phyloP scores from a whole-genome alignment of 208 protist species.

The Acanthamoeba sp. region DNA sequence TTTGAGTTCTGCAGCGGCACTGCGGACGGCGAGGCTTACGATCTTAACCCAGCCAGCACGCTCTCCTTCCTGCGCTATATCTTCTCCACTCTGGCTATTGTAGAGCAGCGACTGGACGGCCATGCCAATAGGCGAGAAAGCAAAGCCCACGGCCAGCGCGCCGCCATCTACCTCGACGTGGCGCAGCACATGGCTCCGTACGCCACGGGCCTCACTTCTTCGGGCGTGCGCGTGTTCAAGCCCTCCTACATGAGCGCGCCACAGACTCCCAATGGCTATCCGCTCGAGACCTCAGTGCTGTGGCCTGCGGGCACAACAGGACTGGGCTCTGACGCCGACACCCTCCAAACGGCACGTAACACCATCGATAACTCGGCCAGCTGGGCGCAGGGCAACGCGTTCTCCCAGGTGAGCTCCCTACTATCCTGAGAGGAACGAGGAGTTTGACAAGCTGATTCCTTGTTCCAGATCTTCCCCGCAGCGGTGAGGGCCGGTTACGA shows the following conservation, averaged over 20 bases:
- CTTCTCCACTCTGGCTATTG: not conserved
- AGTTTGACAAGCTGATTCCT: too few relatives aligned
- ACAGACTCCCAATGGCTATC: not conserved
- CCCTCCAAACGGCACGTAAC: not conserved
- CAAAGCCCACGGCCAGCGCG: too few relatives aligned
- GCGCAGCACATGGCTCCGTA: not conserved
- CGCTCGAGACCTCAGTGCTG: not conserved
- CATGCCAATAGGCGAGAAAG: too few relatives aligned
- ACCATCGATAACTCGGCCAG: not conserved
- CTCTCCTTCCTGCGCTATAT: not conserved
- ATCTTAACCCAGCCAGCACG: not conserved
- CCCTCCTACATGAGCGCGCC: not conserved
- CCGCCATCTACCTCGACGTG: constrained; percentile 23
- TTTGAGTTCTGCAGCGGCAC: not conserved
- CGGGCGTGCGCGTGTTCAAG: not conserved
- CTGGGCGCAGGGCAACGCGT: constrained; percentile 31
- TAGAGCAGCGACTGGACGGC: not conserved
- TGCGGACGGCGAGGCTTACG: not conserved
- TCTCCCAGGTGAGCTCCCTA: not conserved
- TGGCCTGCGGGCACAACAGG: not conserved
- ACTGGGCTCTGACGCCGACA: not conserved
- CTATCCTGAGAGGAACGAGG: too few relatives aligned
- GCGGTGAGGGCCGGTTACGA: not conserved
- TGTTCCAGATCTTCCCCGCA: not conserved
- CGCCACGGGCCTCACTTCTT: not conserved